Evolutionary conservation across 1,284 basidiomycete species (phyloP).

Genomic region (Leccinum angustisporum): DNA sequence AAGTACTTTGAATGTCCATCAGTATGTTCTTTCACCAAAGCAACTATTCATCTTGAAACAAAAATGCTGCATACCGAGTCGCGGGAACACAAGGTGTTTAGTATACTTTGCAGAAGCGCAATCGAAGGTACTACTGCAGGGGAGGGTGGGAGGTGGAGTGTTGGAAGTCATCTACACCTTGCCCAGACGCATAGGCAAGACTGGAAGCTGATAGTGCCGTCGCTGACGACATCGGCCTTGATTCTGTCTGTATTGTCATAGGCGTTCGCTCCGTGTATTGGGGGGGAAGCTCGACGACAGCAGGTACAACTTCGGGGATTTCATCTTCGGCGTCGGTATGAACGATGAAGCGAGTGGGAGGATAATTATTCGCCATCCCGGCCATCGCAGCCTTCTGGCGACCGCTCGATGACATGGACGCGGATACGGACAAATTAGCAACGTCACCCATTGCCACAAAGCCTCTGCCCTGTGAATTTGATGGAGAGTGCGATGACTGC

Average conservation of each 20-base stretch:
- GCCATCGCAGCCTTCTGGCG: conserved; percentile 55
- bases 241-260: conserved; percentile 3
- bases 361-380: conserved; percentile 40
- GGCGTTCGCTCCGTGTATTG: conserved; percentile 58
- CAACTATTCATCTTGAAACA: conserved; percentile 1
- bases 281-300: conserved; percentile 72
- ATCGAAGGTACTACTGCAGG: neutral
- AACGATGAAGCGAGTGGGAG: conserved; percentile 57
- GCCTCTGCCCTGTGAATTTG: conserved; percentile 24
- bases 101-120: neutral
- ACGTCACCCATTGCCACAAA: conserved; percentile 22
- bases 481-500: conserved; percentile 24
- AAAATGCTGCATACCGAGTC: neutral
- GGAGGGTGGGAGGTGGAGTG: neutral
- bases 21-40: neutral
- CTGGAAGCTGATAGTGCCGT: conserved; percentile 7
- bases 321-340: conserved; percentile 70
- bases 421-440: conserved; percentile 18
- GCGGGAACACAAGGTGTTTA: neutral
- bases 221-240: conserved; percentile 15
- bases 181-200: conserved; percentile 18
- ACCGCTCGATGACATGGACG: conserved; percentile 38
- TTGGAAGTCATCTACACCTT: conserved; percentile 2
- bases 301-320: conserved; percentile 46
- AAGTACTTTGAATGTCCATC: conserved; percentile 9